Base-by-base conservation (phyloP, 1,284 basidiomycete genomes). In the Xanthoconium separans region DNA sequence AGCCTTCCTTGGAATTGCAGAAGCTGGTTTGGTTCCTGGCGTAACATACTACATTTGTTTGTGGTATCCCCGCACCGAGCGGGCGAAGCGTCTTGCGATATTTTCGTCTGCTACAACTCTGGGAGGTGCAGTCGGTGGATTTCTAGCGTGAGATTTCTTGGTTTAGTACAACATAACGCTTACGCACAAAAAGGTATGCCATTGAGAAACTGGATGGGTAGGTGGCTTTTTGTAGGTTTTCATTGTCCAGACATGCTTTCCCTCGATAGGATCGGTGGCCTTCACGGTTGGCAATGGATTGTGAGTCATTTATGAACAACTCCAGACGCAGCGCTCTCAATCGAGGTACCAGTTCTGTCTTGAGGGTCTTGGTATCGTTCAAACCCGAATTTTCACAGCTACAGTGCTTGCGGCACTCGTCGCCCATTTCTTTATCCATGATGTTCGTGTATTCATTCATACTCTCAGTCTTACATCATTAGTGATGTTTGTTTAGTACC, bases 211-310 rank as follows among this genome's bases (percentile, higher is more conserved):
- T 61, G 61, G 56, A 64, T 13, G 61, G 59, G 59, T 61, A 24
- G 2, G 59, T 6, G 42, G 18, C 1, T 3, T 6, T 1, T 41
- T 34, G 6, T 16, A 20, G 10, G 8, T 33, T 30, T 16, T n/a
- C 9, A 30, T 44, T 37, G 13, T 30, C 15, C 24, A 3, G 24
- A 24, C 6, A 24, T 24, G 6, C 6, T 40, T 44, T 49, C n/a
- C 20, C 33, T 2, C 45, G 11, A 16, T n/a, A 61, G 59, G 13
- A 34, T 83, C 56, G 73, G 65, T 12, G 73, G 73, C 22, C 61
- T 73, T n/a, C 72, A 60, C 47, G 73, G 71, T n/a, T 73, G 73
- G 75, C 69, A 72, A 43, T 79, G 77, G 76, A 77, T 79, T 47
- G 77, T 79, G 55, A 70, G 77, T 65, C 7, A 3, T 10, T 18